These are phyloP conservation scores for Dactylellina cionopaga DNA, from an alignment of 2,329 filamentous ascomycete species.

Conservation along the genomic window DNA sequence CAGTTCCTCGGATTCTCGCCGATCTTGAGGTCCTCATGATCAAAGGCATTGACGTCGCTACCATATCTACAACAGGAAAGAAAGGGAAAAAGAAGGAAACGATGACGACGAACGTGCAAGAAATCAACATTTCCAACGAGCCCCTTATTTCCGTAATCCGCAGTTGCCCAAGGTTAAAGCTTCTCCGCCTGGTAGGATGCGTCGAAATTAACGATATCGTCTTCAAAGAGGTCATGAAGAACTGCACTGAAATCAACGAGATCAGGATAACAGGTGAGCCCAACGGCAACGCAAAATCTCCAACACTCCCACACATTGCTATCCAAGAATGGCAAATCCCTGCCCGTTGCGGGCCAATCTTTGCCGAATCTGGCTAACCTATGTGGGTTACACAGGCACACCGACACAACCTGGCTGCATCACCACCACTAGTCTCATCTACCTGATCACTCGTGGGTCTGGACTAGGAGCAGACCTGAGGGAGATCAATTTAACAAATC, in stretches of 20 bases:
- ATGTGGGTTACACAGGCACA: slow-evolving; percentile 32
- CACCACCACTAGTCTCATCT: slow-evolving; percentile 23
- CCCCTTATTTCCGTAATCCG: not conserved
- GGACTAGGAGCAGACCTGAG: not conserved
- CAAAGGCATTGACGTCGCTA: slow-evolving; percentile 24
- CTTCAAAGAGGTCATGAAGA: slow-evolving; percentile 10
- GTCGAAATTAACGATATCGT: slow-evolving; percentile 8
- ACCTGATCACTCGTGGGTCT: slow-evolving; percentile 1
- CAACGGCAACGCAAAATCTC: slow-evolving; percentile 16
- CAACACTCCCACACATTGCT: not conserved
- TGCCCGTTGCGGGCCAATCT: not conserved
- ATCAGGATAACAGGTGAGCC: slow-evolving; percentile 30
- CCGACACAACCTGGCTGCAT: slow-evolving; percentile 21
- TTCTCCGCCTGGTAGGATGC: slow-evolving; percentile 29
- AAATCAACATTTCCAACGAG: slow-evolving; percentile 29
- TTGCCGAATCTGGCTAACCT: slow-evolving; percentile 18
- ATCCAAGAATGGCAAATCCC: slow-evolving; percentile 2
- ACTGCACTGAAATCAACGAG: slow-evolving; percentile 18
- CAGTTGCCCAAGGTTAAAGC: slow-evolving; percentile 4
- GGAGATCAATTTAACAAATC: slow-evolving; percentile 26
- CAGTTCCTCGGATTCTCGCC: not conserved
- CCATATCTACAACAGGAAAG: not conserved
- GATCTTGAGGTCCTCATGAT: slow-evolving; percentile 41
- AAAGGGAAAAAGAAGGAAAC: slow-evolving; percentile 8
- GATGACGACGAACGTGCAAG: not conserved